Evolutionary conservation across 1,284 basidiomycete species (phyloP).

Genomic region (Ustilago xerochloae): DNA sequence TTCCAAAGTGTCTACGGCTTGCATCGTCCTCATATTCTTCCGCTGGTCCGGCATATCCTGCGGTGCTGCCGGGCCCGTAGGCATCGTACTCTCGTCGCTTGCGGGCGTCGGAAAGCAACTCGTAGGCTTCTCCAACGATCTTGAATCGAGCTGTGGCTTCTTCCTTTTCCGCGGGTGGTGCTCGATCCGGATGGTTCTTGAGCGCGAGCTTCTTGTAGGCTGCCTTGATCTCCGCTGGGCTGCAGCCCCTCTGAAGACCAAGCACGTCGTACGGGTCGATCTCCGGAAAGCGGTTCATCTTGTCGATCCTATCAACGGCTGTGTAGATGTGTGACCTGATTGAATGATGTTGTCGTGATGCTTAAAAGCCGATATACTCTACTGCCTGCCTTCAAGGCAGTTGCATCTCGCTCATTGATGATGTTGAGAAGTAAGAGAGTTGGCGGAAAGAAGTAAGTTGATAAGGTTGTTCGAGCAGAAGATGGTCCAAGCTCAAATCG

Average conservation of each 20-base stretch:
- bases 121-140: slow-evolving; percentile 61
- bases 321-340: background rate
- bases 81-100: slow-evolving; percentile 56
- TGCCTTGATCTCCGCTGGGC: slow-evolving; percentile 47
- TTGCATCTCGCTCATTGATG: background rate
- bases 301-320: background rate
- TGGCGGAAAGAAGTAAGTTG: slow-evolving; percentile 1
- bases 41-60: background rate
- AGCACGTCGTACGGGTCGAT: slow-evolving; percentile 58
- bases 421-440: background rate
- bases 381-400: slow-evolving; percentile 13
- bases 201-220: slow-evolving; percentile 63
- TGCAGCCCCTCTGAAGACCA: slow-evolving; percentile 48
- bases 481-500: slow-evolving; percentile 21
- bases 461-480: slow-evolving; percentile 10
- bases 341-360: background rate
- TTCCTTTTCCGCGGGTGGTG: slow-evolving; percentile 50
- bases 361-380: too few species aligned
- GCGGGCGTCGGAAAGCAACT: slow-evolving; percentile 55
- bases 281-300: slow-evolving; percentile 38
- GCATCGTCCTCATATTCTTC: slow-evolving; percentile 27
- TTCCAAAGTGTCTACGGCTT: slow-evolving; percentile 45
- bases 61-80: slow-evolving; percentile 11
- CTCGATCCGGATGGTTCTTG: slow-evolving; percentile 61
- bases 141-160: slow-evolving; percentile 60